Evolutionary conservation across 2,329 filamentous ascomycete genomes (phyloP).

Genomic region (Penicillium janthinellum): DNA sequence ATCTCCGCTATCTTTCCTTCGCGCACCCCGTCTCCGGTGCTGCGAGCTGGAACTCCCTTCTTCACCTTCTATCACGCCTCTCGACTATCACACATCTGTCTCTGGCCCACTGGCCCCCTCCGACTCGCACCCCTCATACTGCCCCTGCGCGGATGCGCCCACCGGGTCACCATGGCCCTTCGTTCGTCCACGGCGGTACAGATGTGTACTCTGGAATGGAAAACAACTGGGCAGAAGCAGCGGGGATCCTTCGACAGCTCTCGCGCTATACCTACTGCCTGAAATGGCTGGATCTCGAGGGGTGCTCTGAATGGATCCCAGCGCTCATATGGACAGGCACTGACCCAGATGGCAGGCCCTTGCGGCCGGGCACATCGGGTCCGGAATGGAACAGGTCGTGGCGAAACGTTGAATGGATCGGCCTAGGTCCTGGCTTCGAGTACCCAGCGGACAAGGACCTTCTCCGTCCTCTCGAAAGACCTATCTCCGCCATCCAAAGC

Average conservation of each 20-base stretch:
- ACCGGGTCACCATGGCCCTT: conserved; percentile 26
- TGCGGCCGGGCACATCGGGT: conserved; percentile 26
- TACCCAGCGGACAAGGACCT: conserved; percentile 25
- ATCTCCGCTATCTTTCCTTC: conserved; percentile 61
- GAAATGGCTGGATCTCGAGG: conserved; percentile 64
- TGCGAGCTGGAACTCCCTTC: conserved; percentile 58
- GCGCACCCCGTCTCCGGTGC: conserved; percentile 49
- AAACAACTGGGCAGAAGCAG: conserved; percentile 58
- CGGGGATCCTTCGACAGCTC: conserved; percentile 58
- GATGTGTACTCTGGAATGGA: conserved; percentile 57
- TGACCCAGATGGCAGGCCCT: conserved; percentile 31
- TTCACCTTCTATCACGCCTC: conserved; percentile 55
- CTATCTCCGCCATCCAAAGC: not conserved
- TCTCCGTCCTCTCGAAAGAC: not conserved
- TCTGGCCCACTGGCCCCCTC: conserved; percentile 63
- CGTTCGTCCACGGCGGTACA: conserved; percentile 50
- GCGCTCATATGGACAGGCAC: conserved; percentile 51
- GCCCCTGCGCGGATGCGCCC: conserved; percentile 44
- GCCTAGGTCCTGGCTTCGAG: conserved; percentile 46
- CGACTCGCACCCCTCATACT: conserved; percentile 59
- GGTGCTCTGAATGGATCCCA: conserved; percentile 58
- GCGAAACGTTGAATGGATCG: conserved; percentile 47
- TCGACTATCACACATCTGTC: conserved; percentile 64
- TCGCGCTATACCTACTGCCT: conserved; percentile 60
- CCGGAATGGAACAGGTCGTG: conserved; percentile 52